Percentiles rank a stretch among this genome's conserved stretches.
These are phyloP conservation scores for Diplotaxis tenuifolia DNA, from an alignment of 345 rosid genomes.

Conservation along the genomic window DNA sequence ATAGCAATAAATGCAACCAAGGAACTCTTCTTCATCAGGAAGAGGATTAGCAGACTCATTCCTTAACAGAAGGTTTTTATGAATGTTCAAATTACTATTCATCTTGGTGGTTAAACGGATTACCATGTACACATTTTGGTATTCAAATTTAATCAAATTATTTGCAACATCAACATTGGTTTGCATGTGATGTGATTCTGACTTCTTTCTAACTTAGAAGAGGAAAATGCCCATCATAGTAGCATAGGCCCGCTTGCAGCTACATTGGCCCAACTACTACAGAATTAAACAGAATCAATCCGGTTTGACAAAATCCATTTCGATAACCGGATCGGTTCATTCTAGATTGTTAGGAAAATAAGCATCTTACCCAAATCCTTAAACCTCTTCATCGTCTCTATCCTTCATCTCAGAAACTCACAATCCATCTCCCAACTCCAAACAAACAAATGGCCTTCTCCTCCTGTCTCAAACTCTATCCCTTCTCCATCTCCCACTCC, in stretches of 20 bases:
- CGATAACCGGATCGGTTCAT: neutral
- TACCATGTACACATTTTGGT: neutral
- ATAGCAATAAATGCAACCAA: no score
- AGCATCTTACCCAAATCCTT: slow-evolving; percentile 9
- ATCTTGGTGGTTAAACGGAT: neutral
- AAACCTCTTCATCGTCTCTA: slow-evolving; percentile 5
- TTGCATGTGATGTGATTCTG: neutral
- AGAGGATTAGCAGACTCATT: no score
- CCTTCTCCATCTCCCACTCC: slow-evolving; percentile 39
- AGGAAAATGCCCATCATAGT: neutral
- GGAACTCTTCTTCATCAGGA: no score
- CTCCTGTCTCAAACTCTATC: slow-evolving; percentile 52
- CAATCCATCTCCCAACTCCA: neutral
- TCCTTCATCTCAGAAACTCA: slow-evolving; percentile 1
- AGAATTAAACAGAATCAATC: neutral
- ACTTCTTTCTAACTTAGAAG: neutral
- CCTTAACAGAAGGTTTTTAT: no score
- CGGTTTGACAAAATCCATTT: slow-evolving; percentile 7
- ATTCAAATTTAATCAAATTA: neutral
- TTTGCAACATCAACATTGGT: neutral
- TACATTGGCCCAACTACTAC: neutral
- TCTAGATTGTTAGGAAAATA: neutral
- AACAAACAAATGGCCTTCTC: slow-evolving; percentile 57
- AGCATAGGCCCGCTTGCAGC: neutral
- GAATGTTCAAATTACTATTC: neutral